A percentile compares a stretch with the other conserved stretches of the same genome.
phyloP scores from a whole-genome alignment of 768 basidiomycete species.

The Amanita fuliginea region DNA sequence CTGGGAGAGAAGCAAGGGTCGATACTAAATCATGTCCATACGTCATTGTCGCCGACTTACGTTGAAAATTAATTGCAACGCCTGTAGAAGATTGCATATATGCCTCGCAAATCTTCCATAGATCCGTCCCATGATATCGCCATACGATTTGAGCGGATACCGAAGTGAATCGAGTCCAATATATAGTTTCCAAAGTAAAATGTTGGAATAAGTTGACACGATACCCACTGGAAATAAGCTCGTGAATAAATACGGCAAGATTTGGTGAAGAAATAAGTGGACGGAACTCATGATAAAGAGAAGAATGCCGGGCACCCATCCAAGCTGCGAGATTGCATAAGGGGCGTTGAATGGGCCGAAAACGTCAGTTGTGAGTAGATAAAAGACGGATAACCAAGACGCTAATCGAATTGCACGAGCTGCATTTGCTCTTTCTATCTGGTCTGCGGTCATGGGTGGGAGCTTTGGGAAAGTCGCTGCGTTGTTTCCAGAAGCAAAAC shows the following conservation, averaged over 20 bases:
- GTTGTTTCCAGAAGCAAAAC: background rate
- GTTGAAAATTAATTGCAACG: slow-evolving; percentile 44
- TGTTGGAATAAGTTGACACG: slow-evolving; percentile 42
- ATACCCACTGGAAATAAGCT: slow-evolving; percentile 24
- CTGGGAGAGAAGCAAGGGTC: slow-evolving; percentile 10
- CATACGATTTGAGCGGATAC: slow-evolving; percentile 44
- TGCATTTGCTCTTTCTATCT: slow-evolving; percentile 21
- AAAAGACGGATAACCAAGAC: slow-evolving; percentile 40
- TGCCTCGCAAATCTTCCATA: slow-evolving; percentile 37
- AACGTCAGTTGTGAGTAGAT: slow-evolving; percentile 51
- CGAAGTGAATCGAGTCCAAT: slow-evolving; percentile 43
- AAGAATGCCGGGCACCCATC: slow-evolving; percentile 38
- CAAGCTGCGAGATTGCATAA: slow-evolving; percentile 39
- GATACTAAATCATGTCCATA: background rate
- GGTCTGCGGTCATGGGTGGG: slow-evolving; percentile 7
- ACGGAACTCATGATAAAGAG: slow-evolving; percentile 30
- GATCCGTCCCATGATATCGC: slow-evolving; percentile 45
- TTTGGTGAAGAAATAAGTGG: background rate
- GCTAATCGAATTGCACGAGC: slow-evolving; percentile 37
- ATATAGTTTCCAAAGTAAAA: slow-evolving; percentile 46
- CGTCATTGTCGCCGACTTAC: slow-evolving; percentile 20
- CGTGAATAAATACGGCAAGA: background rate
- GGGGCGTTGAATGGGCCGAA: slow-evolving; percentile 46
- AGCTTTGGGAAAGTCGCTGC: background rate
- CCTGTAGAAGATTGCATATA: slow-evolving; percentile 38